Evolutionary conservation across 352 stramenopile genomes (phyloP).

Genomic region (Paralagenidium karlingii): DNA sequence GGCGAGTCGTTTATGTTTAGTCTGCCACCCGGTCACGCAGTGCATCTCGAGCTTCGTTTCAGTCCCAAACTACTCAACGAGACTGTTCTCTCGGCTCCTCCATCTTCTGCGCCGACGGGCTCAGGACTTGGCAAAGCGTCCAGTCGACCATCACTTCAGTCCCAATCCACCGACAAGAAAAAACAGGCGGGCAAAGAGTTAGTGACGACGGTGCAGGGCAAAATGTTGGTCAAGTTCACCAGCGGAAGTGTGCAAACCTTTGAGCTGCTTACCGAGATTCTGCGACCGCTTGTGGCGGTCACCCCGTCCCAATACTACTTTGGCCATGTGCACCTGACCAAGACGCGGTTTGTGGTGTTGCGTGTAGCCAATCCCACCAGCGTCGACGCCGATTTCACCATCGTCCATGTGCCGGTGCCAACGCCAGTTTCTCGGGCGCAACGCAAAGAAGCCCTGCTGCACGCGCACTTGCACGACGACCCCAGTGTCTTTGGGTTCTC

Average conservation of each 20-base stretch:
- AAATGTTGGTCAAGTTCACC: conserved; percentile 54
- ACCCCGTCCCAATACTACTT: conserved; percentile 58
- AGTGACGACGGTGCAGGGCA: conserved; percentile 18
- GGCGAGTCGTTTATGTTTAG: conserved; percentile 61
- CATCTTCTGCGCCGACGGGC: no score
- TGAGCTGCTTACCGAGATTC: conserved; percentile 22
- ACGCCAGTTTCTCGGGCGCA: conserved; percentile 40
- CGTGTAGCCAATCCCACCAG: conserved; percentile 46
- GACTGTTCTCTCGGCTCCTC: background rate
- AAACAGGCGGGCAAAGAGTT: background rate
- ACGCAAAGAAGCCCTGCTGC: conserved; percentile 28
- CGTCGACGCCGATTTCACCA: conserved; percentile 33
- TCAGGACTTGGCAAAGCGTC: no score
- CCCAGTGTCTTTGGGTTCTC: conserved; percentile 48
- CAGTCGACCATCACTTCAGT: no score
- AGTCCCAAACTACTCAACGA: conserved; percentile 10
- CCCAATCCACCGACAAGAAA: background rate
- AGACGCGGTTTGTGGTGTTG: conserved; percentile 24
- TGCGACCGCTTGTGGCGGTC: conserved; percentile 37
- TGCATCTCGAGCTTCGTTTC: conserved; percentile 55
- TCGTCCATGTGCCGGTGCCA: conserved; percentile 40
- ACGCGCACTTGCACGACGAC: conserved; percentile 43
- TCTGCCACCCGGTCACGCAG: conserved; percentile 46
- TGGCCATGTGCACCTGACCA: conserved; percentile 40
- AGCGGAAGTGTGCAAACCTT: conserved; percentile 54